Evolutionary conservation across 495 filamentous ascomycete species (phyloP), one percentile per base, ranked within the genome.

Genomic region (Neurospora discreta): DNA sequence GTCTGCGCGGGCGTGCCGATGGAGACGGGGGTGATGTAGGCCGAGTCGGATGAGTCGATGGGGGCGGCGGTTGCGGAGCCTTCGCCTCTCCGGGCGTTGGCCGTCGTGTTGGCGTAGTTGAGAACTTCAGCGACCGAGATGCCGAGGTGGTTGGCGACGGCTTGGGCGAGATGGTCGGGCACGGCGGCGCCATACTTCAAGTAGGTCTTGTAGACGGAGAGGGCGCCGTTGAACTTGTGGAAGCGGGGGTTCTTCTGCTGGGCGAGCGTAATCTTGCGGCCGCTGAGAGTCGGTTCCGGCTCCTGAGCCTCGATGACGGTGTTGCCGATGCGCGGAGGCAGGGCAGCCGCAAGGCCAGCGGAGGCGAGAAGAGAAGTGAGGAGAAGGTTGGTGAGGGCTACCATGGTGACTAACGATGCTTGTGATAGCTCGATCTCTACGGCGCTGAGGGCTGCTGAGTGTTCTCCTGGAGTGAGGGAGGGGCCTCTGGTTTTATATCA

Each of bases 11-110:
- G 82, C 0, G 82, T 83, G 73, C 92, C 92, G 73, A 93, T 83
- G 9, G 79, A 82, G 72, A 93, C 91, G 36, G 90, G 90, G 40
- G 86, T 87, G 68, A 93, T 76, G 76, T 92, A 94, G 79, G 90
- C 87, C 15, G 77, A 73, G 77, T 93, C 91, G 73, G 85, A 82
- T n/a, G 79, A 69, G 77, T 88, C 83, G 3, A 79, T 76, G 69
- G 92, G 91, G 7, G 80, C 85, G 38, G 89, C 87, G 41, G 82
- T 76, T 38, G 85, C 89, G 68, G 73, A 77, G 75, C 81, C 81
- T 0, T 81, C 81, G 69, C 84, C 86, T 39, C 82, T 83, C 58
- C 82, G 72, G 10, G 67, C 9, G 3, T 38, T 60, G 10, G 72
- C 5, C 15, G 44, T 20, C 26, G 69, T 52, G n/a, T 39, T 58